Evolutionary conservation across 352 stramenopile species (phyloP), one percentile per base, ranked within the genome.

Genomic region (Globisporangium lucens): DNA sequence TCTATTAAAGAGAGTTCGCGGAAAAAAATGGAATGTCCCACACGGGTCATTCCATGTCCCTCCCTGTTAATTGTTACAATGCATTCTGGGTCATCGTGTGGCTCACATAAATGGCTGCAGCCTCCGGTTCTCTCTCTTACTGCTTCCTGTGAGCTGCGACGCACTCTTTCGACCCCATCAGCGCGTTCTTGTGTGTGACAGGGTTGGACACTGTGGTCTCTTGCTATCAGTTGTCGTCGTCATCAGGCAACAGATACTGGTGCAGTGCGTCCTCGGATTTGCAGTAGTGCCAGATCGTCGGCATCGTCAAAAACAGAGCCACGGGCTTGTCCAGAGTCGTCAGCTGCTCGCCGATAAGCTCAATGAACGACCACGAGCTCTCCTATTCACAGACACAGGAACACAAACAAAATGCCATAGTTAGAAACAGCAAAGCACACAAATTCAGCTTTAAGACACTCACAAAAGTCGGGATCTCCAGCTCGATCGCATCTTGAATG

Each of bases 231-330:
- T 80, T 74, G 49, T 94, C 85, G 56, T 94, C 85, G 24, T 85
- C 77, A 63, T 93, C 86, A 3, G 84, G 80, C 8, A 92, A 72
- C 67, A 94, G 63, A 60, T 93, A 94, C 59, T 91, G 80, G 72
- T 88, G 77, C 72, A 94, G 81, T 56, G 78, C 81, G 56, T 91
- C 80, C 66, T 94, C 84, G 1, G 80, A 80, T 68, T 92, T 90
- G 82, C 86, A 93, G 68, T 89, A 96, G 73, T 96, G 88, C 78
- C 84, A 96, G 33, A 94, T 51, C 55, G 83, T 88, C 4, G 84
- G 86, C 1, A 77, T 82, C 30, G 77, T 78, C 49, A 90, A 68
- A 65, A 96, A 96, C 13, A 92, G 66, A 38, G 75, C 78, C 43
- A 92, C 80, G 24, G 82, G 89, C 57, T 77, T 81, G 63, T 86